Evolutionary conservation across 331 rosid species (phyloP), one percentile per base, ranked within the genome.

Genomic region (Quercus tomentella): DNA sequence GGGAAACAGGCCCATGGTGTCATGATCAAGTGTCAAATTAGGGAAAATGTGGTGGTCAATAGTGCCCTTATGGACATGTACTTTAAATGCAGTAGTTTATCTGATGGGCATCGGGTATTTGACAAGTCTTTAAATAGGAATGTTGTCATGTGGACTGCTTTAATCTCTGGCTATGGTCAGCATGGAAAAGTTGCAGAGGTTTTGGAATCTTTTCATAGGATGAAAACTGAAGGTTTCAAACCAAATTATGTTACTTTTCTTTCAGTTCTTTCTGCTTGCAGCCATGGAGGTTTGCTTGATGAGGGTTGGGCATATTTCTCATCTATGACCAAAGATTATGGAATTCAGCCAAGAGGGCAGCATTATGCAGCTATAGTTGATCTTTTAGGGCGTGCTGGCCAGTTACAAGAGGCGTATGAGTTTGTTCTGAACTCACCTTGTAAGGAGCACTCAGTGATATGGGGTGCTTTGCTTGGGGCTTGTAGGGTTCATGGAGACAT

Each of bases 211-310:
- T 94, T 88, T 37, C 75, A 72, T 68, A 76, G 86, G 84, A 90
- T 94, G 98, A 81, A 82, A 76, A 75, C 75, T 37, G 94, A 92
- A 84, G 95, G 87, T 63, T 80, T 84, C 81, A 85, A 87, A 71
- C 98, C 97, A 22, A 94, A 90, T 74, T 80, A 80, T 81, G 94
- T 92, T 61, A 94, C 96, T 68, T 94, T 90, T 85, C 89, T 93
- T 45, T 91, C 92, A 15, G 97, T 93, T 81, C 87, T 93, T 78
- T 84, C 87, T 78, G 97, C 98, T 79, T 91, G 97, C 83, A 85
- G 97, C 80, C 90, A 86, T 81, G 98, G 90, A 51, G 97, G 91
- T 25, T 84, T 92, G 73, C 76, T 92, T 65, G 61, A 86, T 6
- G 91, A 90, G 82, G 96, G 91, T n/a, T 79, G 84, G 90, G 82